Evolutionary conservation across 108 stramenopile species (phyloP), one percentile per base, ranked within the genome.

Genomic region (Cylindrotheca fusiformis): DNA sequence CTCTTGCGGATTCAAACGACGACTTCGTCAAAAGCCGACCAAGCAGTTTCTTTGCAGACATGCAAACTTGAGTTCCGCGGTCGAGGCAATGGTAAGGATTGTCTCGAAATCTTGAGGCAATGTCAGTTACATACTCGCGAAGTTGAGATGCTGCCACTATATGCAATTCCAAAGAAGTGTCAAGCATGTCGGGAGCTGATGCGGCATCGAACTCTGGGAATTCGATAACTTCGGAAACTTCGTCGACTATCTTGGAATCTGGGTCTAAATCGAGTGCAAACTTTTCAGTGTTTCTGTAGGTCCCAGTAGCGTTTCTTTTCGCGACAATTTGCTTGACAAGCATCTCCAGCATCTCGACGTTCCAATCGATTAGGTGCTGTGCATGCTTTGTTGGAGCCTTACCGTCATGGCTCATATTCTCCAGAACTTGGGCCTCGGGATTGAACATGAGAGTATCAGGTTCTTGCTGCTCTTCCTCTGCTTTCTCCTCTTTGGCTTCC

Each of bases 31-130:
- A 57, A 4, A 75, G 44, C 31, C 68, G 68, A 32, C 49, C 52
- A 23, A 76, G 52, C 24, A 72, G 67, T 54, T 77, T 77, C 12
- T 63, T 46, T 0, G 76, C 71, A 23, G 52, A 59, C 71, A 77
- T 72, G 3, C 68, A 70, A 1, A 77, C 71, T 44, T 77, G 76
- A 52, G 59, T 68, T 24, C 67, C 77, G 29, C 63, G 77, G n/a
- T 73, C 77, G 20, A 78, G 49, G 45, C 63, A 64, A 49, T 78
- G 77, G 53, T 74, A 78, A 1, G 52, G 52, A 33, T 73, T 72
- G 30, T 69, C 67, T 12, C 54, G 47, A 49, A 61, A 76, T 28
- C 30, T 33, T 0, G 61, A 63, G 19, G 74, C 31, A 17, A 75
- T 63, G n/a, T 45, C 45, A 6, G 60, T 48, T 1, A 75, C 62